Percentiles rank a stretch among this genome's conserved stretches.
phyloP scores from a whole-genome alignment of 331 rosid genomes.

The Saraca asoca region DNA sequence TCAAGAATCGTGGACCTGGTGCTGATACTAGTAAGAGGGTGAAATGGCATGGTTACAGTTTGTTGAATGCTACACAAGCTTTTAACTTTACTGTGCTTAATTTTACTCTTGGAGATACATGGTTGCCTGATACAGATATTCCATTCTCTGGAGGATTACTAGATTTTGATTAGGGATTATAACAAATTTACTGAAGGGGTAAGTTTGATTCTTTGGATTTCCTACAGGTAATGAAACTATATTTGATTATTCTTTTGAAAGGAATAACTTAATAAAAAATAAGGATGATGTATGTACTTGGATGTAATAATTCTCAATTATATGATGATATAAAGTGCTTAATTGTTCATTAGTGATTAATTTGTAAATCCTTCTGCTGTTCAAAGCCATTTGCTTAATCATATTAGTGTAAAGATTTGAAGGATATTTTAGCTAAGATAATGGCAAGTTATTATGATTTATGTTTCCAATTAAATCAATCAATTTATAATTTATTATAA shows the following conservation, averaged over 20 bases:
- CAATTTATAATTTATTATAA: too few relatives aligned
- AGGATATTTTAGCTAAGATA: too few relatives aligned
- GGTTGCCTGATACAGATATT: slow-evolving; percentile 71
- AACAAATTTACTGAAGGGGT: neutral
- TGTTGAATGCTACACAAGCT: slow-evolving; percentile 63
- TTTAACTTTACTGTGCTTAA: slow-evolving; percentile 63
- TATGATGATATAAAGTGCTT: neutral
- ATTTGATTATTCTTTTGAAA: neutral
- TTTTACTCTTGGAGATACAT: slow-evolving; percentile 67
- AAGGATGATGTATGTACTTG: neutral
- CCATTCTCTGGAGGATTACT: slow-evolving; percentile 58
- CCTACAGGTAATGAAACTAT: slow-evolving; percentile 14
- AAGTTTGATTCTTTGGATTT: slow-evolving; percentile 25
- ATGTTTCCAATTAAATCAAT: too few relatives aligned
- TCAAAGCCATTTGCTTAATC: too few relatives aligned
- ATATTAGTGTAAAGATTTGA: too few relatives aligned
- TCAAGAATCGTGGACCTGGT: slow-evolving; percentile 62
- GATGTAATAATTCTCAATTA: slow-evolving; percentile 26
- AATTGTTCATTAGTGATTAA: too few relatives aligned
- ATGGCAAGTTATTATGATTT: too few relatives aligned
- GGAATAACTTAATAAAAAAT: neutral
- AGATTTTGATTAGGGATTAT: neutral
- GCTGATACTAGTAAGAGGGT: slow-evolving; percentile 58
- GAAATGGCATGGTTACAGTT: slow-evolving; percentile 60
- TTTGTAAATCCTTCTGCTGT: too few relatives aligned